A percentile compares a stretch with the other conserved stretches of the same genome.
Conservation (phyloP, 1,284 basidiomycete genomes). For the Puccinia horiana region DNA sequence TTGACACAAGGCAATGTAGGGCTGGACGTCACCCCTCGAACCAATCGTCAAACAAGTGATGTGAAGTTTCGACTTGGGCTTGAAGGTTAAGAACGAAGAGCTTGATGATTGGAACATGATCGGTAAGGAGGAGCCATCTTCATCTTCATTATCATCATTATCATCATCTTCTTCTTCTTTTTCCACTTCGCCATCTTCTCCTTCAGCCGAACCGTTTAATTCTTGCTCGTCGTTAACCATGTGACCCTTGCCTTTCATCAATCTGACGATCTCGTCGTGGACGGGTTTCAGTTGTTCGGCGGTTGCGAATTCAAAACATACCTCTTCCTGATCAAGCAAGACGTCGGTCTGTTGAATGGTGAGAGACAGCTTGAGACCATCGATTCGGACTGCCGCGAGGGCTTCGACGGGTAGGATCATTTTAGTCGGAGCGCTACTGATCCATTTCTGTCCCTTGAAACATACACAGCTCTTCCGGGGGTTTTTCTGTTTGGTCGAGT, state of each 20-base stretch:
- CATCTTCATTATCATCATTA: slow-evolving; percentile 52
- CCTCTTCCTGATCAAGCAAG: slow-evolving; percentile 71
- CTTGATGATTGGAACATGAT: slow-evolving; percentile 91
- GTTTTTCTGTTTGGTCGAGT: slow-evolving; percentile 73
- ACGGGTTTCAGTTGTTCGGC: slow-evolving; percentile 63
- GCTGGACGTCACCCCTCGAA: slow-evolving; percentile 85
- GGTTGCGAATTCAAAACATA: slow-evolving; percentile 89
- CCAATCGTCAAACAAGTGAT: slow-evolving; percentile 95
- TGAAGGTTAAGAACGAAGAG: slow-evolving; percentile 90
- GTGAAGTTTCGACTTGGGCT: slow-evolving; percentile 75
- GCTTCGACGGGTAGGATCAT: slow-evolving; percentile 92
- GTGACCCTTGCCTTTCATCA: slow-evolving; percentile 4
- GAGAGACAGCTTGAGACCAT: neutral
- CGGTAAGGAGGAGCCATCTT: slow-evolving; percentile 58
- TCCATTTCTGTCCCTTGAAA: slow-evolving; percentile 45
- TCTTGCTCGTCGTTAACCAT: neutral
- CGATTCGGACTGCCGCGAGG: slow-evolving; percentile 77
- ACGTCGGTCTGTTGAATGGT: neutral
- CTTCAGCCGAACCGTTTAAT: slow-evolving; percentile 9
- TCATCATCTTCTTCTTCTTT: slow-evolving; percentile 52
- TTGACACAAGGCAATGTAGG: slow-evolving; percentile 84
- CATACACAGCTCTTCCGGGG: slow-evolving; percentile 22
- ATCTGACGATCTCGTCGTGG: slow-evolving; percentile 4
- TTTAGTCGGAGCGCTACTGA: slow-evolving; percentile 60
- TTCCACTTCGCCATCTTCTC: slow-evolving; percentile 47